Base-by-base conservation (phyloP, 768 basidiomycete genomes). In the Rubroboletus pulcherrimus region DNA sequence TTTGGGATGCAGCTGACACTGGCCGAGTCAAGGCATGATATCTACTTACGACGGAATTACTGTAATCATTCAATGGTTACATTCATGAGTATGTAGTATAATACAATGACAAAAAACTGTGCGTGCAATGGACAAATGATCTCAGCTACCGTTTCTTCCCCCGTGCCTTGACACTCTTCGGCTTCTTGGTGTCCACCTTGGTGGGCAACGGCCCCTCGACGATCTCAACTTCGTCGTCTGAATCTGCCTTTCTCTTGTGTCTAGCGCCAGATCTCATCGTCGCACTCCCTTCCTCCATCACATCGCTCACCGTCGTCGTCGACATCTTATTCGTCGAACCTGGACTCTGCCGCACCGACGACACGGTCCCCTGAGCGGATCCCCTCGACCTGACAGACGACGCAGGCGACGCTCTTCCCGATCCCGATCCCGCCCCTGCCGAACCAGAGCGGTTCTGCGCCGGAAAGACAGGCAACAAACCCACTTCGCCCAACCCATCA, bases 171-270 rank as follows among this genome's bases (percentile, higher is more conserved):
- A 69, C 52, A 10, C 7, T 43, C 31, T 66, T 66, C 19, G 48
- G 17, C 43, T 70, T 71, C 63, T 73, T 79, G 62, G 49, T 57
- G 60, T 62, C 77, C 43, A 67, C 61, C 61, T 73, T 78, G 56
- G 70, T 74, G 53, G 66, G 54, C 8, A 74, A 57, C 10, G 81
- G 74, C 0, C 78, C 81, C 38, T 82, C 79, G 4, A 81, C 63
- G 53, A 81, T 76, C 54, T 82, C 81, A 15, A 81, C 67, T 26
- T 85, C 84, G 55, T 84, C 82, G 45, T 85, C 84, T 50, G 78
- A 78, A 24, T 58, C 53, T 5, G 75, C 73, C 67, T 82, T 86
- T 21, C 87, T 77, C 67, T 89, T 90, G 11, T 15, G 45, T 17
- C 56, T 44, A 34, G 35, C 41, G 3, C 42, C 26, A 44, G 53